Conservation (phyloP, 176 grass and related monocot species). For the Zizania latifolia region DNA sequence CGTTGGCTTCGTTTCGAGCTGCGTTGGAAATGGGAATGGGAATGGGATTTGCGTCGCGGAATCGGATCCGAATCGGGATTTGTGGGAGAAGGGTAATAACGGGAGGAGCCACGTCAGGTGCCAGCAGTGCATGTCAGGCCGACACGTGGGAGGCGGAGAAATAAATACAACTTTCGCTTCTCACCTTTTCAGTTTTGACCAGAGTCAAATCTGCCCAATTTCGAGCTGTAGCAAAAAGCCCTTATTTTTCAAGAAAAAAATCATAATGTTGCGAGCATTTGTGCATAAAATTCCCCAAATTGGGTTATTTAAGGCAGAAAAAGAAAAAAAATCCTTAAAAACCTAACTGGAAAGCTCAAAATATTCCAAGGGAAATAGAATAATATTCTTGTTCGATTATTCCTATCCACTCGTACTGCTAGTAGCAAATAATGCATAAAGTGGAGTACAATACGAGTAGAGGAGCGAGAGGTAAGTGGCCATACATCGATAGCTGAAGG, state of each 20-base stretch:
- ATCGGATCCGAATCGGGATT: constrained; percentile 33
- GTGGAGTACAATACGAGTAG: background rate
- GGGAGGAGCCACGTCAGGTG: background rate
- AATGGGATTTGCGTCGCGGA: background rate
- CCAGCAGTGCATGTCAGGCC: background rate
- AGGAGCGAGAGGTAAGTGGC: background rate
- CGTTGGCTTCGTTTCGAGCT: background rate
- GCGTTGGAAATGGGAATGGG: background rate
- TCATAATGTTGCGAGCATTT: background rate
- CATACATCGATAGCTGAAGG: constrained; percentile 14
- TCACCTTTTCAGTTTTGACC: background rate
- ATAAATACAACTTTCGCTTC: background rate
- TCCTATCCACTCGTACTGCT: constrained; percentile 1
- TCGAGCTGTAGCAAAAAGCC: too few relatives aligned
- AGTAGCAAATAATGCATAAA: background rate
- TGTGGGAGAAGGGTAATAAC: background rate
- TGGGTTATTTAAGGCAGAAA: background rate
- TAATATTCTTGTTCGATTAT: background rate
- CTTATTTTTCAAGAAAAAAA: too few relatives aligned
- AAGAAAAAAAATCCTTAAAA: background rate
- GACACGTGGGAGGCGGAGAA: constrained; percentile 3
- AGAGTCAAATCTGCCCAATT: too few relatives aligned
- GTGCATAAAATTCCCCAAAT: background rate
- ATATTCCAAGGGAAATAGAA: background rate
- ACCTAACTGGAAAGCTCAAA: background rate